A percentile compares a stretch with the other conserved stretches of the same genome.
These are phyloP conservation scores for Thalia dealbata DNA, from an alignment of 176 grass and related monocot genomes.

Conservation along the genomic window DNA sequence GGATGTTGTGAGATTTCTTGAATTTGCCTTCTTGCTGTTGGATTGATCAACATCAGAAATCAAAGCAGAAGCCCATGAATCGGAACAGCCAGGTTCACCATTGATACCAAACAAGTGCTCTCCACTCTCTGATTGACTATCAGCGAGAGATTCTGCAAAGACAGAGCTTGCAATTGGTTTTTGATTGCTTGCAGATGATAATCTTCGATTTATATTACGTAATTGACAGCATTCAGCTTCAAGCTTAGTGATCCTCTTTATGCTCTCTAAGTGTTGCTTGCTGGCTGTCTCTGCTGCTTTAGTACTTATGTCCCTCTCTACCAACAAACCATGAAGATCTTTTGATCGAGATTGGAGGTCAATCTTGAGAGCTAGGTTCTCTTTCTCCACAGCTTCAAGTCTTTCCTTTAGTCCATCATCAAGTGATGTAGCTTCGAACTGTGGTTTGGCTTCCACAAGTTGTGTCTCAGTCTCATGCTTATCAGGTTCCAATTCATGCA, in stretches of 20 bases:
- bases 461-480: slow-evolving; percentile 46
- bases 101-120: slow-evolving; percentile 53
- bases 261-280: slow-evolving; percentile 76
- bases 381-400: slow-evolving; percentile 42
- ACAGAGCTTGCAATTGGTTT: slow-evolving; percentile 24
- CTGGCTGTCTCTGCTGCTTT: slow-evolving; percentile 92
- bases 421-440: slow-evolving; percentile 35
- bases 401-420: slow-evolving; percentile 42
- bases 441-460: slow-evolving; percentile 36
- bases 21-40: slow-evolving; percentile 34
- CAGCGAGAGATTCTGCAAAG: slow-evolving; percentile 62
- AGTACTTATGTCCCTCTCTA: slow-evolving; percentile 78
- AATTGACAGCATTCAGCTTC: slow-evolving; percentile 77
- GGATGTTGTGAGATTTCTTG: slow-evolving; percentile 37
- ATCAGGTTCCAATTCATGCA: slow-evolving; percentile 33
- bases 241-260: slow-evolving; percentile 68
- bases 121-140: slow-evolving; percentile 74
- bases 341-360: slow-evolving; percentile 34
- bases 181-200: slow-evolving; percentile 29
- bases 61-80: slow-evolving; percentile 70
- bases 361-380: slow-evolving; percentile 50
- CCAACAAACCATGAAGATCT: slow-evolving; percentile 46
- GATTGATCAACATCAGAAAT: slow-evolving; percentile 78
- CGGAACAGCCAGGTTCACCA: slow-evolving; percentile 51
- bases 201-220: slow-evolving; percentile 34